These are phyloP conservation scores for Trichaptum fuscoviolaceum DNA, from an alignment of 768 basidiomycete species.

Conservation along the genomic window DNA sequence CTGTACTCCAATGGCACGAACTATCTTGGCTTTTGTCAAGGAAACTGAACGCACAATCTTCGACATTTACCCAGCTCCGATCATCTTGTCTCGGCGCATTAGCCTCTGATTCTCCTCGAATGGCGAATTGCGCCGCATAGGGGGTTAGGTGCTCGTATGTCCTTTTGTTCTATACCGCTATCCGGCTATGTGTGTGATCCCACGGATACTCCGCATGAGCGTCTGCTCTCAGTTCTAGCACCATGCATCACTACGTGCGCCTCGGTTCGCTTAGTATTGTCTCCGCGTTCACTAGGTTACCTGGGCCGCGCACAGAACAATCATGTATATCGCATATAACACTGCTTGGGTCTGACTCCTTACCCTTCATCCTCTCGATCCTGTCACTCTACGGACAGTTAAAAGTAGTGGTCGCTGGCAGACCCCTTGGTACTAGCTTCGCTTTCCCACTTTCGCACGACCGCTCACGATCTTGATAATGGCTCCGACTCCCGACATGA, in stretches of 20 bases:
- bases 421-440: not conserved
- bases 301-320: not conserved
- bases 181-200: not conserved
- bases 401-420: not conserved
- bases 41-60: not conserved
- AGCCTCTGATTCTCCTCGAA: not conserved
- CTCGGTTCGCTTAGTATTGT: not conserved
- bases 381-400: not conserved
- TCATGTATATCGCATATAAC: not conserved
- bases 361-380: not conserved
- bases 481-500: not conserved
- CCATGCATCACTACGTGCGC: not conserved
- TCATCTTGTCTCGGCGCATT: not conserved
- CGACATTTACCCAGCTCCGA: not conserved
- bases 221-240: not conserved
- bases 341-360: not conserved
- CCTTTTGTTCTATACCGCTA: not conserved
- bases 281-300: not conserved
- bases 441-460: not conserved
- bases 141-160: not conserved
- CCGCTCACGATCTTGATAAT: not conserved
- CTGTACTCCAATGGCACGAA: not conserved
- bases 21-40: not conserved
- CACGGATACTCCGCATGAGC: not conserved
- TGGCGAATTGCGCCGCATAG: not conserved